Percentiles rank a stretch among this genome's conserved stretches.
Evolutionary conservation across 2,329 filamentous ascomycete species (phyloP).

Genomic region (Cladorrhinum sp.): DNA sequence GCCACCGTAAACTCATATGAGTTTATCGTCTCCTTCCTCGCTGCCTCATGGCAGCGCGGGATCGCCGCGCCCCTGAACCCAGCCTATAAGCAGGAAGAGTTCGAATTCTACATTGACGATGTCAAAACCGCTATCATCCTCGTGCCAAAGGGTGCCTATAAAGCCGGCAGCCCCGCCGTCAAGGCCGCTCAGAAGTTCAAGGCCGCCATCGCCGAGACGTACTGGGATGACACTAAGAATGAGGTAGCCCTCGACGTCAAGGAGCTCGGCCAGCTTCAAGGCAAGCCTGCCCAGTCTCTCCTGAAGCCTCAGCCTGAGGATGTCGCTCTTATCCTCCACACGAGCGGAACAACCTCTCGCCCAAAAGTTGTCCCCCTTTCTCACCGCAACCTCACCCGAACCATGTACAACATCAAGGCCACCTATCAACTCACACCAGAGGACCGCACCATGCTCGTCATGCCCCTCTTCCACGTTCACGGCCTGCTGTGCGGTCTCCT

Average conservation of each 20-base stretch:
- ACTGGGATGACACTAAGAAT: constrained; percentile 63
- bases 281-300: constrained; percentile 38
- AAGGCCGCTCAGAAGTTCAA: constrained; percentile 75
- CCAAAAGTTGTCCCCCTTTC: constrained; percentile 83
- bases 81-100: constrained; percentile 84
- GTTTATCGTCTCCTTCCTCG: constrained; percentile 83
- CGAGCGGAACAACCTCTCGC: constrained; percentile 78
- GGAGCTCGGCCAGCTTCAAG: constrained; percentile 64
- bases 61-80: constrained; percentile 86
- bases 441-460: constrained; percentile 82
- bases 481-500: constrained; percentile 82
- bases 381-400: constrained; percentile 75
- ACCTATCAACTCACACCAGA: constrained; percentile 70
- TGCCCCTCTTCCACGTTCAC: constrained; percentile 89
- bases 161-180: constrained; percentile 66
- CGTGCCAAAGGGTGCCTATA: constrained; percentile 68
- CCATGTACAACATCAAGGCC: constrained; percentile 77
- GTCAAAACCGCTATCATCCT: constrained; percentile 75
- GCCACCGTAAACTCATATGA: constrained; percentile 82
- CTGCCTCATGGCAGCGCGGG: constrained; percentile 78
- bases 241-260: constrained; percentile 77
- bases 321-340: constrained; percentile 78
- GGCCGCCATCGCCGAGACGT: constrained; percentile 82
- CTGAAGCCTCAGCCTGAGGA: constrained; percentile 66
- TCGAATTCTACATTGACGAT: constrained; percentile 90